Conservation (phyloP, 108 stramenopile species). For the Cyclotella choctawhatcheeana region DNA sequence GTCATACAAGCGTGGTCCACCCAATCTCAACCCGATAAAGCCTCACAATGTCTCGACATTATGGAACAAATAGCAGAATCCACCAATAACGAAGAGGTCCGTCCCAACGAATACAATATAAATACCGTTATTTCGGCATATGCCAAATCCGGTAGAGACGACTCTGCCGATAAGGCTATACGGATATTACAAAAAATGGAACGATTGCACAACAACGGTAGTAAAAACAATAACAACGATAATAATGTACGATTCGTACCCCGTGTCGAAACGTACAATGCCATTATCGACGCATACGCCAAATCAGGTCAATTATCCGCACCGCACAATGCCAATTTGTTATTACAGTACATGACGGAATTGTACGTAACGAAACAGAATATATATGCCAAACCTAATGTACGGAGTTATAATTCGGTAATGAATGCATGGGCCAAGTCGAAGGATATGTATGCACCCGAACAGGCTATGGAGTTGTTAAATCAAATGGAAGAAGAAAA, state of each 20-base stretch:
- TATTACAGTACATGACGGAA: conserved; percentile 63
- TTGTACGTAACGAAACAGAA: conserved; percentile 49
- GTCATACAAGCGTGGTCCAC: conserved; percentile 42
- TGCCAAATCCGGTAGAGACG: conserved; percentile 59
- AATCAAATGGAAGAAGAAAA: conserved; percentile 59
- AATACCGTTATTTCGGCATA: conserved; percentile 69
- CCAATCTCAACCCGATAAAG: conserved; percentile 25
- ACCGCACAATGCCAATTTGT: conserved; percentile 51
- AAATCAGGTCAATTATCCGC: conserved; percentile 47
- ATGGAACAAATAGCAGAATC: conserved; percentile 58
- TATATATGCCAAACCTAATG: conserved; percentile 55
- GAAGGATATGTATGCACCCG: conserved; percentile 48
- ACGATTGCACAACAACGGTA: conserved; percentile 41
- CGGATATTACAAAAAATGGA: conserved; percentile 73
- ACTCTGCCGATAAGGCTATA: conserved; percentile 66
- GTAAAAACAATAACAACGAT: no score
- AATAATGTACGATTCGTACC: conserved; percentile 66
- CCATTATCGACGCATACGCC: conserved; percentile 56
- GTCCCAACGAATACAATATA: conserved; percentile 69
- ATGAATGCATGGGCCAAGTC: conserved; percentile 76
- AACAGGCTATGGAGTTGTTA: conserved; percentile 60
- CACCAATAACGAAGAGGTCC: conserved; percentile 56
- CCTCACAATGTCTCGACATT: conserved; percentile 53
- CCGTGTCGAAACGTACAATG: conserved; percentile 61
- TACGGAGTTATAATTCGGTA: conserved; percentile 64